Percentiles rank a stretch among this genome's conserved stretches.
These are phyloP conservation scores for Brassica carinata DNA, from an alignment of 345 rosid genomes.

Conservation along the genomic window DNA sequence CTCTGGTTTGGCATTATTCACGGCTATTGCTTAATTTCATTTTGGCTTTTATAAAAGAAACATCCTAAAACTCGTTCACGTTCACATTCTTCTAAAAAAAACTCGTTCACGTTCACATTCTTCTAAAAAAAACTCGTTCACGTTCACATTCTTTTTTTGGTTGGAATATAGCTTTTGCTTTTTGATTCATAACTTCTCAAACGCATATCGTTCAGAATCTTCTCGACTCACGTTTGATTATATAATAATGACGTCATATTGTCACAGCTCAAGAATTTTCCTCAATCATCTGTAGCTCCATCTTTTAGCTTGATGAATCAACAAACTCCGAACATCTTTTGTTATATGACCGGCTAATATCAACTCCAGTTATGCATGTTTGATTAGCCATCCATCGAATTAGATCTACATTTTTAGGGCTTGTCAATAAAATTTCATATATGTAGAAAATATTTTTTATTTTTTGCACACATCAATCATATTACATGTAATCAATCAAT, in stretches of 20 bases:
- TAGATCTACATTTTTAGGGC: neutral
- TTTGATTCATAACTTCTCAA: neutral
- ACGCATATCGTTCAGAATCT: neutral
- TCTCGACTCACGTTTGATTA: neutral
- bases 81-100: neutral
- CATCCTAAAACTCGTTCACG: conserved; percentile 18
- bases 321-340: neutral
- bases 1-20: conserved; percentile 20
- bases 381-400: conserved; percentile 7
- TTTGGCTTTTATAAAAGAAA: neutral
- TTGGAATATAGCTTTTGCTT: neutral
- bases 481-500: conserved; percentile 17
- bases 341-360: neutral
- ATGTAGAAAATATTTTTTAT: neutral
- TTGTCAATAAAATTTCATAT: neutral
- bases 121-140: no score
- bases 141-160: neutral
- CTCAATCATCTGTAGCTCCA: neutral
- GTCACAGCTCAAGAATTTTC: neutral
- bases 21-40: neutral
- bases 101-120: neutral
- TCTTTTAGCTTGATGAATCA: neutral
- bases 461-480: conserved; percentile 16
- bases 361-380: neutral
- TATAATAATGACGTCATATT: neutral